Evolutionary conservation across 2,329 filamentous ascomycete species (phyloP).

Genomic region (Plectosphaerella cucumerina): DNA sequence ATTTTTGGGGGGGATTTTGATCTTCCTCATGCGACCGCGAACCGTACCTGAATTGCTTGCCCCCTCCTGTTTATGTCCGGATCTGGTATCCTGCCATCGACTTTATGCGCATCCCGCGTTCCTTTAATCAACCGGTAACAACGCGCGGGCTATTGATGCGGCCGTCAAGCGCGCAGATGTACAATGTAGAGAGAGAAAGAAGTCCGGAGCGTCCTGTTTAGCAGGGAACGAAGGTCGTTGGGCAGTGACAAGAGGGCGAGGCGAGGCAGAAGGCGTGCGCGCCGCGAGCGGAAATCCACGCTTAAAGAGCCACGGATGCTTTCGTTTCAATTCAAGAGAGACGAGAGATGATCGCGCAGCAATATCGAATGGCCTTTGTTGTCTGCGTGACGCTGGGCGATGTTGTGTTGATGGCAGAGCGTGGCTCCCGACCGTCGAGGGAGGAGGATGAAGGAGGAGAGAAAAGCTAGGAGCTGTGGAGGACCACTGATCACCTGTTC

Average conservation of each 20-base stretch:
- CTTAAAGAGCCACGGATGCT: not conserved
- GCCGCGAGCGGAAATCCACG: too few species aligned
- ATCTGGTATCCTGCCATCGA: slow-evolving; percentile 6
- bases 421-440: not conserved
- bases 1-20: slow-evolving; percentile 6
- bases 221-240: too few species aligned
- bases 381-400: not conserved
- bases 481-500: not conserved
- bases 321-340: not conserved
- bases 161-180: slow-evolving; percentile 3
- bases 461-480: not conserved
- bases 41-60: not conserved
- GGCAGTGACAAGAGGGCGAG: not conserved
- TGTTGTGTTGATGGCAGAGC: not conserved
- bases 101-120: slow-evolving; percentile 8
- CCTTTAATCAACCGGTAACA: not conserved
- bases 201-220: not conserved
- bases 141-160: slow-evolving; percentile 12
- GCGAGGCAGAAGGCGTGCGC: too few species aligned
- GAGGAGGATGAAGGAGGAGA: not conserved
- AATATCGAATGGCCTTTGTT: not conserved
- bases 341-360: not conserved
- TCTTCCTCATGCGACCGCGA: not conserved
- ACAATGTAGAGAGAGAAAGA: not conserved
- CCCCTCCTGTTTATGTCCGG: not conserved